Evolutionary conservation across 2,329 filamentous ascomycete species (phyloP).

Genomic region (Sporothrix luriei): DNA sequence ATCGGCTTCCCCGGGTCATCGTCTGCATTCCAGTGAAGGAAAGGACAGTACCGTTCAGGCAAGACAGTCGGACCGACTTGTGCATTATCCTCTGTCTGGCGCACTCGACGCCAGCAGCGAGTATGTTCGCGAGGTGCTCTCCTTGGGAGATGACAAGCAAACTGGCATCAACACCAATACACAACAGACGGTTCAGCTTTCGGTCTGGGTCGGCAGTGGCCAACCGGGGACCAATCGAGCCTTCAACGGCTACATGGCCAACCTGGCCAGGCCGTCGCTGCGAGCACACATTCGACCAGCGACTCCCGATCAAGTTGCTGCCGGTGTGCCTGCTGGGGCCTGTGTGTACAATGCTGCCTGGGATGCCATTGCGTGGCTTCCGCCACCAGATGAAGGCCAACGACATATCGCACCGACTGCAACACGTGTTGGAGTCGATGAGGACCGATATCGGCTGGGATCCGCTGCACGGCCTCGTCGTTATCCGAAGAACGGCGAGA

Average conservation of each 20-base stretch:
- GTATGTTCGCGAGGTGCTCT: constrained; percentile 38
- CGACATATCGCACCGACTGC: background rate
- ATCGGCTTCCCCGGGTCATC: constrained; percentile 3
- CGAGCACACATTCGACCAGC: constrained; percentile 49
- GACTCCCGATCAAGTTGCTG: constrained; percentile 53
- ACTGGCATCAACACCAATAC: background rate
- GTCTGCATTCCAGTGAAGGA: background rate
- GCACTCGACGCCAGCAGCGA: constrained; percentile 26
- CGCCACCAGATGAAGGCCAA: background rate
- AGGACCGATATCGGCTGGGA: background rate
- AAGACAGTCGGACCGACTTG: constrained; percentile 27
- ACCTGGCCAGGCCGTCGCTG: constrained; percentile 45
- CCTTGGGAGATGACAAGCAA: constrained; percentile 38
- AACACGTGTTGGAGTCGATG: background rate
- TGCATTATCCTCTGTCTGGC: constrained; percentile 31
- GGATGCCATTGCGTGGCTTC: constrained; percentile 51
- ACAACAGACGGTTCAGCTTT: constrained; percentile 38
- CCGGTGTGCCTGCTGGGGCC: constrained; percentile 52
- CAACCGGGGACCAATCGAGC: constrained; percentile 43
- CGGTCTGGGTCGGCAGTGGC: constrained; percentile 54
- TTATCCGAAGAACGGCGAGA: constrained; percentile 36
- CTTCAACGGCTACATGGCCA: constrained; percentile 53
- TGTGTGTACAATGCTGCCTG: constrained; percentile 57
- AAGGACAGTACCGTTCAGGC: background rate
- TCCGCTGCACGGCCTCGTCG: background rate